Evolutionary conservation across 768 basidiomycete species (phyloP), one percentile per base, ranked within the genome.

Genomic region (Podaxis mareebaensis): DNA sequence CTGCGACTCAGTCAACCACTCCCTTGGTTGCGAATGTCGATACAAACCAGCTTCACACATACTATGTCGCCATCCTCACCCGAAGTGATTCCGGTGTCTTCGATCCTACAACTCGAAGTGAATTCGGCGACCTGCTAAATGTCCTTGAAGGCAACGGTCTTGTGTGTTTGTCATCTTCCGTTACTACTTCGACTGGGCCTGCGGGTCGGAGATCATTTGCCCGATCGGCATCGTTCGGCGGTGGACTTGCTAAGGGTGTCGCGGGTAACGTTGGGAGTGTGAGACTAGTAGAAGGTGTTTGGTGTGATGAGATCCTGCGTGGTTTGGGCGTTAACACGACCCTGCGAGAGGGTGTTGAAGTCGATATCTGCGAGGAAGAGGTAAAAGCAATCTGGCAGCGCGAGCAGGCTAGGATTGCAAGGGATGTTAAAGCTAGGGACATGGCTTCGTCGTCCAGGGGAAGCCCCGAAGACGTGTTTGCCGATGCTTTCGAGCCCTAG

Each of bases 131-230:
- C 67, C 78, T 94, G 3, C 69, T 90, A 0, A 82, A 84, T 26
- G 76, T 93, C 53, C 75, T 95, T 40, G 92, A 95, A 74, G 90
- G 89, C 3, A 81, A 84, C 6, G 93, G 92, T 2, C 77, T 92
- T 6, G 74, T 90, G 8, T 77, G 80, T 54, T 66, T 82, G 3
- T 75, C 78, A 11, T 78, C 76, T 11, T 76, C 72, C 59, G 66
- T 74, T 22, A 65, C 75, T 3, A 76, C 81, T 7, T 78, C 83
- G 0, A 75, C 79, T 17, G 64, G 60, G 33, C 46, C 66, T 7
- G 78, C 82, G 30, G 79, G 79, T 64, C 84, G 81, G 52, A 81
- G 85, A 39, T 72, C 78, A 1, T 78, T 92, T 56, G 76, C 82
- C 39, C 84, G 90, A 20, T 79, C 86, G 3, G 69, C 80, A 3